Percentiles rank a stretch among this genome's conserved stretches.
Conservation (phyloP, 2,329 filamentous ascomycete genomes). For the Talaromyces marneffei region DNA sequence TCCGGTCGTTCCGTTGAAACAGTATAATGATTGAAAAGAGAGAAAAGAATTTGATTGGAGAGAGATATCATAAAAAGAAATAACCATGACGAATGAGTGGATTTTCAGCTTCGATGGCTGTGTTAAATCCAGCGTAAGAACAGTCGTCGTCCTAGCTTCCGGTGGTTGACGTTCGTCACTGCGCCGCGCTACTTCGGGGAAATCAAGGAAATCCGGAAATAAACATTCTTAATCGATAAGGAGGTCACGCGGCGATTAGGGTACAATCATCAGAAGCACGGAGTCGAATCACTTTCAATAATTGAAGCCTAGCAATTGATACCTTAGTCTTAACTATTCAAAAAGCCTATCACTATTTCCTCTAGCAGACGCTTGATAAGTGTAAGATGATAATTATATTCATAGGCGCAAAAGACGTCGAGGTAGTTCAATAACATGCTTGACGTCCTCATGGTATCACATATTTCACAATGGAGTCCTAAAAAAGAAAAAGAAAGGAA, state of each 20-base stretch:
- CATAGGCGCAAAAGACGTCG: background rate
- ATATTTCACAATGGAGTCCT: background rate
- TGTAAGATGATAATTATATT: background rate
- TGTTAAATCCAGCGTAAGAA: background rate
- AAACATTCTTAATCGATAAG: background rate
- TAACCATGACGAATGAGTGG: background rate
- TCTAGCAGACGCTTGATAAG: background rate
- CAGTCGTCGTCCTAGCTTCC: background rate
- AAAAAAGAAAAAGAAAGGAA: background rate
- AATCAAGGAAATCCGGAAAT: constrained; percentile 8
- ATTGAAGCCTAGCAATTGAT: no score
- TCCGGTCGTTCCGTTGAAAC: background rate
- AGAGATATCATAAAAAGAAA: background rate
- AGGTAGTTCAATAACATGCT: background rate
- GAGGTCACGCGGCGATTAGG: constrained; percentile 9
- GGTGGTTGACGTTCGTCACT: background rate
- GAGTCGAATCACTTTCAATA: no score
- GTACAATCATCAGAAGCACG: no score
- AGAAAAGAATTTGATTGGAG: background rate
- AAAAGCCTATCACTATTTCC: background rate
- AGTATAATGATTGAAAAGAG: background rate
- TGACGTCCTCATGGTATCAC: background rate
- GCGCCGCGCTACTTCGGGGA: background rate
- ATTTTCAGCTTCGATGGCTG: background rate
- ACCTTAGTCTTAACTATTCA: background rate